Base-by-base conservation (phyloP, 345 rosid genomes). In the Raphanus raphanistrum region DNA sequence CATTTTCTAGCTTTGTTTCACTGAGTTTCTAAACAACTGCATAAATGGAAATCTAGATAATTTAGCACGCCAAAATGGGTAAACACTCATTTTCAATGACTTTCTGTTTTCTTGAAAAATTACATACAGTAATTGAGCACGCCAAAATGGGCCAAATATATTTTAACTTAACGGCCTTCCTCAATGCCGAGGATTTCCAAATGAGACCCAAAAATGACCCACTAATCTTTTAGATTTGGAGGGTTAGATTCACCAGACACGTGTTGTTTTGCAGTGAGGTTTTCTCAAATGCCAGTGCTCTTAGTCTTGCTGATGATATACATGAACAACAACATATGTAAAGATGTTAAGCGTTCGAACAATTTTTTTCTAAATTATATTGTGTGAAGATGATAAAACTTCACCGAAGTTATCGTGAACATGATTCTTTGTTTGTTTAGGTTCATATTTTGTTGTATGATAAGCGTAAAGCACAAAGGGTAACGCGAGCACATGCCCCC, bases 401-500 rank as follows among this genome's bases (percentile, higher is more conserved):
- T 6, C 38, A 33, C 38, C 2, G 8, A 33, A 33, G 38, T 33
- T 33, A 33, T 32, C 6, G 43, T 60, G 43, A 61, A 64, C 63
- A 11, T 32, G 11, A n/a, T n/a, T 26, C 77, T 26, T 26, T 36
- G 2, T 26, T 7, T 21, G 25, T 13, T 17, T 12, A 33, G 63
- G 63, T 59, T 57, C 33, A 59, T 59, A 59, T 59, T 25, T 41
- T 41, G 48, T 26, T 4, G 63, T 11, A 21, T 45, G 74, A 6
- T 69, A 41, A 41, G 41, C 74, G 9, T 33, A 69, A 76, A 54
- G 70, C 32, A 29, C 61, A 70, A 76, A 70, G 12, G 80, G 41
- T 52, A 4, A 5, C 35, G 76, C 45, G 12, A 38, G 71, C 80
- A 70, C 71, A 70, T 77, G 59, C 9, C 80, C 80, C 70, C 55